These are phyloP conservation scores for Mucor racemosus DNA, from an alignment of 371 early-diverging fungal genomes.

Conservation along the genomic window DNA sequence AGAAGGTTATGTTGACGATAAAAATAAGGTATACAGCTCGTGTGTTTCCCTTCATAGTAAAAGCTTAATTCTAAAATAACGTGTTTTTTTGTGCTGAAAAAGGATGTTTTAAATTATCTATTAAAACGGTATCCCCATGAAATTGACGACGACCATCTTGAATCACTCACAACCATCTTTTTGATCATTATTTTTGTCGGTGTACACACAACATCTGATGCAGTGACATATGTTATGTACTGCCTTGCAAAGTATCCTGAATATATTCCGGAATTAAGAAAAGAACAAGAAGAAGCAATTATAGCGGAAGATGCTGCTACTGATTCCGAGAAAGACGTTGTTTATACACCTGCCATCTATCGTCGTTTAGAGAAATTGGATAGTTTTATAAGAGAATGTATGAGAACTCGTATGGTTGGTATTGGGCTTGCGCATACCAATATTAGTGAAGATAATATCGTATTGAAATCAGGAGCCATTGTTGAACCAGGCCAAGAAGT, in stretches of 20 bases:
- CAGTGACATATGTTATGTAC: conserved; percentile 38
- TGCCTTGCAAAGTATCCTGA: conserved; percentile 49
- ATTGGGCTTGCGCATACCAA: conserved; percentile 39
- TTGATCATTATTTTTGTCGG: conserved; percentile 44
- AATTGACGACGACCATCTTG: conserved; percentile 18
- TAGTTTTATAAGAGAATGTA: conserved; percentile 52
- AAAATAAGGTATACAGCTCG: not conserved
- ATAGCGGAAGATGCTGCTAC: conserved; percentile 17
- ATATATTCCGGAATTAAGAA: conserved; percentile 33
- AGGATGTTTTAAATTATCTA: conserved; percentile 12
- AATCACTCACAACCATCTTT: conserved; percentile 18
- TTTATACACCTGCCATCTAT: conserved; percentile 33
- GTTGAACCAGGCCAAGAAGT: conserved; percentile 48
- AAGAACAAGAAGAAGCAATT: conserved; percentile 47
- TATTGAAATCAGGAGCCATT: conserved; percentile 44
- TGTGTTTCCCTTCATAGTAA: not conserved
- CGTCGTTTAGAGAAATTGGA: conserved; percentile 53
- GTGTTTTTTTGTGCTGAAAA: not conserved
- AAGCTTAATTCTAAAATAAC: not conserved
- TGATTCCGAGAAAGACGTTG: conserved; percentile 6
- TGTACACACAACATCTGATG: conserved; percentile 46
- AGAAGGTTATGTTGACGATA: not conserved
- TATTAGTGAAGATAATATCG: conserved; percentile 27
- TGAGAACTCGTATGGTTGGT: conserved; percentile 31
- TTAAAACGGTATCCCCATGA: conserved; percentile 15